Conservation (phyloP, 2,329 filamentous ascomycete genomes). For the Blumeria hordei region DNA sequence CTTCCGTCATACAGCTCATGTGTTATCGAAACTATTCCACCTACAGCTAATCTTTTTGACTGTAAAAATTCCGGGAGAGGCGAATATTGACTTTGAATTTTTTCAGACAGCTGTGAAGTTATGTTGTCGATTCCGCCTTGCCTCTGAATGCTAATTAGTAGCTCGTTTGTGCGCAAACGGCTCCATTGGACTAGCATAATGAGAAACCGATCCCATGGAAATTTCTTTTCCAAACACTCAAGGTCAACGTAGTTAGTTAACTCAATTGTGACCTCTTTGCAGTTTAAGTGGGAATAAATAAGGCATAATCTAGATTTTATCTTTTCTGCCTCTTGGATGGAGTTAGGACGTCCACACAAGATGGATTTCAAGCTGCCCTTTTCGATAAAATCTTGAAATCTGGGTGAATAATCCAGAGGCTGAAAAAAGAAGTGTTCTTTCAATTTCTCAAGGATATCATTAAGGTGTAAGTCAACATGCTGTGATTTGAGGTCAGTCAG, state of each 20-base stretch:
- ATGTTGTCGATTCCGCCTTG: background rate
- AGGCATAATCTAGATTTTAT: background rate
- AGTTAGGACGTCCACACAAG: slow-evolving; percentile 1
- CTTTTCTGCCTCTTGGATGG: background rate
- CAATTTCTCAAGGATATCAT: background rate
- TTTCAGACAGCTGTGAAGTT: background rate
- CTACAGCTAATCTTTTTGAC: no score
- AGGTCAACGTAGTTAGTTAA: background rate
- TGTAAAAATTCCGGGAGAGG: no score
- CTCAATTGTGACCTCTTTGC: background rate
- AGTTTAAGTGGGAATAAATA: background rate
- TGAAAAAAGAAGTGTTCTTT: background rate
- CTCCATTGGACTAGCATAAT: background rate
- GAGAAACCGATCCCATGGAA: background rate
- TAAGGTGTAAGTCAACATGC: background rate
- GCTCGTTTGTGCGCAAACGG: background rate
- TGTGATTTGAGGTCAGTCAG: slow-evolving; percentile 18
- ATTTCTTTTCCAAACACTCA: background rate
- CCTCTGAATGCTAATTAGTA: background rate
- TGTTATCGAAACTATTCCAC: no score
- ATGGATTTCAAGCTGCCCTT: slow-evolving; percentile 15
- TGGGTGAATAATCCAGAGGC: slow-evolving; percentile 6
- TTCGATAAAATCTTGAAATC: slow-evolving; percentile 15
- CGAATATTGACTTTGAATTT: no score
- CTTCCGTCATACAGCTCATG: no score